Conservation (phyloP, 1,284 basidiomycete species). For the Puccinia coronata region DNA sequence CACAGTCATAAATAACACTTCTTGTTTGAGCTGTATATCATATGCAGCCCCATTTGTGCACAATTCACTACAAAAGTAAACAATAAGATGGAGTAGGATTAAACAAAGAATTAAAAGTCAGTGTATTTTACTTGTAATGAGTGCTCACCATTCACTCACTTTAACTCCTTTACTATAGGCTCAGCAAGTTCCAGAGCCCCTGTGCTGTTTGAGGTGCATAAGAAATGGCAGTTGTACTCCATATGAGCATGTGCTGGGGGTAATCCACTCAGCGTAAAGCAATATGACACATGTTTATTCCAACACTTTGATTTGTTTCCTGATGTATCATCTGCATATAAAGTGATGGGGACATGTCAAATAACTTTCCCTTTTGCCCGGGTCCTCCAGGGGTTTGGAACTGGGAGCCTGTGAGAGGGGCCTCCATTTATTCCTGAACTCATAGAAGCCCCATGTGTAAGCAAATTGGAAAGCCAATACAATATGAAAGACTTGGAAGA, state of each 20-base stretch:
- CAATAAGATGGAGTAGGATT: too few species aligned
- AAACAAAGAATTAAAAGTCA: background rate
- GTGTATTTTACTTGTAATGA: too few species aligned
- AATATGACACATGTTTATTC: too few species aligned
- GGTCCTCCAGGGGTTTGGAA: background rate
- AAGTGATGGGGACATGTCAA: constrained; percentile 58
- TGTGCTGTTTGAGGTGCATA: constrained; percentile 58
- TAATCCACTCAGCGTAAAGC: constrained; percentile 58
- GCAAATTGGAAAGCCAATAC: too few species aligned
- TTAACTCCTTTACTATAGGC: background rate
- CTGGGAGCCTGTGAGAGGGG: background rate
- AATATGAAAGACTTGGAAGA: too few species aligned
- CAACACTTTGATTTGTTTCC: too few species aligned
- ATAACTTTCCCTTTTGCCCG: background rate
- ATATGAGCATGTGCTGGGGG: constrained; percentile 53
- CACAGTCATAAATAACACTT: background rate
- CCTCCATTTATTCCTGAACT: too few species aligned
- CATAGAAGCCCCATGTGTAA: background rate
- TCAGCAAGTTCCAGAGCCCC: background rate
- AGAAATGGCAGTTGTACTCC: constrained; percentile 60
- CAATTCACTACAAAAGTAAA: background rate
- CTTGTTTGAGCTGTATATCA: background rate
- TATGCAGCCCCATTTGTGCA: background rate
- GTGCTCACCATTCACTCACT: too few species aligned
- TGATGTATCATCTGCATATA: constrained; percentile 63